Evolutionary conservation across 2,329 filamentous ascomycete species (phyloP).

Genomic region (Ilyonectria destructans): DNA sequence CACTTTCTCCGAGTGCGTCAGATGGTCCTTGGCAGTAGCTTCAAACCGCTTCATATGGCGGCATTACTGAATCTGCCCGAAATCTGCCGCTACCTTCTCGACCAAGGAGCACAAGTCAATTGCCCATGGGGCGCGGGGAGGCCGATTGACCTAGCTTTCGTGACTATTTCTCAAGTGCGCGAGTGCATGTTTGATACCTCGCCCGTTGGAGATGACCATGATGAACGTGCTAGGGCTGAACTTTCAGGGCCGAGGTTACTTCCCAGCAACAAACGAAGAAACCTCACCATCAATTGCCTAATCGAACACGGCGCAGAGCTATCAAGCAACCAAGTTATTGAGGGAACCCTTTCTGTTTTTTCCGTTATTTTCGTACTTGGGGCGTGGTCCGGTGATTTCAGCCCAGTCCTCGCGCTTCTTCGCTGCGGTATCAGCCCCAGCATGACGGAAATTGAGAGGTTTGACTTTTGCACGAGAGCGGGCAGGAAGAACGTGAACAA

Average conservation of each 20-base stretch:
- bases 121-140: not conserved
- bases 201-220: not conserved
- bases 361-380: not conserved
- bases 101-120: not conserved
- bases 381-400: no score
- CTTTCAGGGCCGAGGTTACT: no score
- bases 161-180: accelerated
- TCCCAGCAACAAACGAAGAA: not conserved
- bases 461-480: no score
- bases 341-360: not conserved
- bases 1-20: not conserved
- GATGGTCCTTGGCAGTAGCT: accelerated
- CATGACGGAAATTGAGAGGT: no score
- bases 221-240: not conserved
- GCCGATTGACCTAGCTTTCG: not conserved
- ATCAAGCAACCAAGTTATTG: no score
- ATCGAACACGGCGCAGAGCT: not conserved
- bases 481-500: no score
- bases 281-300: constrained; percentile 8
- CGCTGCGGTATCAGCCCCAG: no score
- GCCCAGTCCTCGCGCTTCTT: no score
- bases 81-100: constrained; percentile 9
- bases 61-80: constrained; percentile 26
- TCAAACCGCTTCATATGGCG: constrained; percentile 31
- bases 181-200: not conserved